Evolutionary conservation across 179 eudicot genomes (phyloP).

Genomic region (Heliamphora pulchella): DNA sequence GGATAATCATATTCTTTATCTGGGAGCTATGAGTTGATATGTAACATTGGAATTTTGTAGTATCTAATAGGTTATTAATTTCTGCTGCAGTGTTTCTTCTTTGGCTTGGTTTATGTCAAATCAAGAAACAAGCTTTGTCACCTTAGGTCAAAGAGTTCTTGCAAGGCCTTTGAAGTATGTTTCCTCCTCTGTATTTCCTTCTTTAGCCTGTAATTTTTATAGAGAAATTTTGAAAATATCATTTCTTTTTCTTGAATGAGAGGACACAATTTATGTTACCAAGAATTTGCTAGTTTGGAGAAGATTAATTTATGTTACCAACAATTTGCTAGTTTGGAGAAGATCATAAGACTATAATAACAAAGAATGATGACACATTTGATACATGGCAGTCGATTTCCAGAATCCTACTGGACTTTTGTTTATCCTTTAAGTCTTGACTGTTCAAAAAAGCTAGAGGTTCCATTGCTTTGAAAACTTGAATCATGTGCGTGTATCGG

Average conservation of each 20-base stretch:
- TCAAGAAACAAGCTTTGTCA: constrained; percentile 96
- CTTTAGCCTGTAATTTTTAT: background rate
- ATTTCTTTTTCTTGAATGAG: background rate
- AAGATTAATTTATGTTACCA: background rate
- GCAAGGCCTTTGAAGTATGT: constrained; percentile 92
- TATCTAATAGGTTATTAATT: constrained; percentile 1
- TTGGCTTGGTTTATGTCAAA: constrained; percentile 99
- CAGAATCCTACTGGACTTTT: too few species aligned
- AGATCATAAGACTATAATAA: background rate
- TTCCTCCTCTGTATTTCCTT: constrained; percentile 11
- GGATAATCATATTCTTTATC: constrained; percentile 7
- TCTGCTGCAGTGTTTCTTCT: constrained; percentile 80
- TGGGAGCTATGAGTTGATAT: constrained; percentile 12
- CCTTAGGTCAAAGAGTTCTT: constrained; percentile 94
- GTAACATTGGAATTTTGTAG: background rate
- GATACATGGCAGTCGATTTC: too few species aligned
- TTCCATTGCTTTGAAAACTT: too few species aligned
- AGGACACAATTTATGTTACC: background rate
- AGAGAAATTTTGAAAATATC: background rate
- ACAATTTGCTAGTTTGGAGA: background rate
- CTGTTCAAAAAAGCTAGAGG: too few species aligned
- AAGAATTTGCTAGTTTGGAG: background rate
- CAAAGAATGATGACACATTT: too few species aligned
- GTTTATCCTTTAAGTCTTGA: too few species aligned
- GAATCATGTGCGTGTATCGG: too few species aligned